Percentiles rank a stretch among this genome's conserved stretches.
phyloP scores from a whole-genome alignment of 148 eudicot genomes.

The Heliosperma pusillum region DNA sequence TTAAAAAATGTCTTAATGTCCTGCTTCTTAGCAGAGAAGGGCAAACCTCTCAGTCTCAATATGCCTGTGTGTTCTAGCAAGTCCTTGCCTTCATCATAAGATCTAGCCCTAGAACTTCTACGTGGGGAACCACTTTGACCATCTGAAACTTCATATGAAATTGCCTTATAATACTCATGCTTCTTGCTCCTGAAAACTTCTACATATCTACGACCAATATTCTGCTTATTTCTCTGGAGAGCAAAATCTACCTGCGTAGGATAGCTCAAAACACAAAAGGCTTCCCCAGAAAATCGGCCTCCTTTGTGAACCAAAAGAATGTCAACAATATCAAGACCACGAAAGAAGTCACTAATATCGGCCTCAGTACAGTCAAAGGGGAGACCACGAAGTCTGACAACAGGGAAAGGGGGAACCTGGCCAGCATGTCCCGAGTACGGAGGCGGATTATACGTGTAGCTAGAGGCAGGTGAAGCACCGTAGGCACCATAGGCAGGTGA shows the following conservation, averaged over 20 bases:
- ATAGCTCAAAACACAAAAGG: slow-evolving; percentile 79
- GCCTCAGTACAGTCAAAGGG: slow-evolving; percentile 88
- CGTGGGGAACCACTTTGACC: slow-evolving; percentile 63
- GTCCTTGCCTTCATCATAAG: slow-evolving; percentile 61
- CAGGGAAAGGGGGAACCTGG: slow-evolving; percentile 75
- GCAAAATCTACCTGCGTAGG: slow-evolving; percentile 93
- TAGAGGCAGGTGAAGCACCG: slow-evolving; percentile 48
- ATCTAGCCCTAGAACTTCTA: slow-evolving; percentile 58
- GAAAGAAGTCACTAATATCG: slow-evolving; percentile 73
- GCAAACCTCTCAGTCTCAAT: slow-evolving; percentile 76
- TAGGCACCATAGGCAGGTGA: slow-evolving; percentile 42
- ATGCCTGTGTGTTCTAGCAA: slow-evolving; percentile 70
- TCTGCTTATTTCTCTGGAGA: slow-evolving; percentile 82
- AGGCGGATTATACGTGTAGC: slow-evolving; percentile 59
- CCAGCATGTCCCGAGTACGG: slow-evolving; percentile 48
- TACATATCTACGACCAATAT: slow-evolving; percentile 89
- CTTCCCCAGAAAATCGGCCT: slow-evolving; percentile 85
- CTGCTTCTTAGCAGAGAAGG: slow-evolving; percentile 61
- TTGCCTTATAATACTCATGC: slow-evolving; percentile 83
- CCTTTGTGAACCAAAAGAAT: slow-evolving; percentile 72
- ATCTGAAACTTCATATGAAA: slow-evolving; percentile 74
- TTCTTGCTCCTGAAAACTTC: slow-evolving; percentile 86
- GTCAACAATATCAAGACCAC: slow-evolving; percentile 80
- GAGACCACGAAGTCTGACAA: slow-evolving; percentile 87
- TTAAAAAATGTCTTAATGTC: slow-evolving; percentile 65